Evolutionary conservation across 2,329 filamentous ascomycete species (phyloP).

Genomic region (Aspergillus candidus): DNA sequence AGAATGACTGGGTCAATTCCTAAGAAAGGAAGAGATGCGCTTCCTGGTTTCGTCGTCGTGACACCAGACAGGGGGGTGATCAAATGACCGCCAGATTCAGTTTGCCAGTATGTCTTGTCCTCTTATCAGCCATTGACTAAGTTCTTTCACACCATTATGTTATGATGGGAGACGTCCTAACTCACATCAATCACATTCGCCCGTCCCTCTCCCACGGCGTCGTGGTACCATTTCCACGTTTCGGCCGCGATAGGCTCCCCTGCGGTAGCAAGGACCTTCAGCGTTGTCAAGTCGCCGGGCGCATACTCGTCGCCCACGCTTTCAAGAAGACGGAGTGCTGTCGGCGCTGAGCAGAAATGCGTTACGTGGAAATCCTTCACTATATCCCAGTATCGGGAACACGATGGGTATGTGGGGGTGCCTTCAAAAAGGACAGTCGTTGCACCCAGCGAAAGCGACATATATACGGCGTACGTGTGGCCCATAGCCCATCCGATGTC

Average conservation of each 20-base stretch:
- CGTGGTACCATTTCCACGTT: slow-evolving; percentile 97
- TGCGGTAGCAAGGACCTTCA: slow-evolving; percentile 70
- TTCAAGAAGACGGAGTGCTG: slow-evolving; percentile 81
- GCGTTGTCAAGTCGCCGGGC: slow-evolving; percentile 52
- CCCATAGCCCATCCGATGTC: too few relatives aligned
- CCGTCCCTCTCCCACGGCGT: slow-evolving; percentile 81
- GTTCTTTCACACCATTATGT: too few relatives aligned
- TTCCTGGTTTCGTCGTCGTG: slow-evolving; percentile 88
- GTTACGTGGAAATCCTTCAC: slow-evolving; percentile 85
- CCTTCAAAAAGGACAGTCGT: too few relatives aligned
- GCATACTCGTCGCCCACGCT: slow-evolving; percentile 88
- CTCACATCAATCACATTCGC: slow-evolving; percentile 70
- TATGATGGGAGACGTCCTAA: too few relatives aligned
- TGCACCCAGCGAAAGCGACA: too few relatives aligned
- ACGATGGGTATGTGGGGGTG: slow-evolving; percentile 55
- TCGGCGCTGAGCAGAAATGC: slow-evolving; percentile 97
- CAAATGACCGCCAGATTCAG: slow-evolving; percentile 87
- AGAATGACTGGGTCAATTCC: slow-evolving; percentile 92
- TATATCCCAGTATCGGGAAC: slow-evolving; percentile 94
- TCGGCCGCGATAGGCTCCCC: slow-evolving; percentile 92
- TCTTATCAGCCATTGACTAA: too few relatives aligned
- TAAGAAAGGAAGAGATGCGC: slow-evolving; percentile 89
- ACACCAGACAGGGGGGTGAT: slow-evolving; percentile 84
- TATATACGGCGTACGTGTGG: too few relatives aligned
- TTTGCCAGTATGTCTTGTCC: slow-evolving; percentile 81